Percentiles rank a stretch among this genome's conserved stretches.
phyloP scores from a whole-genome alignment of 169 alveolate species.

The Plasmodium vivax region DNA sequence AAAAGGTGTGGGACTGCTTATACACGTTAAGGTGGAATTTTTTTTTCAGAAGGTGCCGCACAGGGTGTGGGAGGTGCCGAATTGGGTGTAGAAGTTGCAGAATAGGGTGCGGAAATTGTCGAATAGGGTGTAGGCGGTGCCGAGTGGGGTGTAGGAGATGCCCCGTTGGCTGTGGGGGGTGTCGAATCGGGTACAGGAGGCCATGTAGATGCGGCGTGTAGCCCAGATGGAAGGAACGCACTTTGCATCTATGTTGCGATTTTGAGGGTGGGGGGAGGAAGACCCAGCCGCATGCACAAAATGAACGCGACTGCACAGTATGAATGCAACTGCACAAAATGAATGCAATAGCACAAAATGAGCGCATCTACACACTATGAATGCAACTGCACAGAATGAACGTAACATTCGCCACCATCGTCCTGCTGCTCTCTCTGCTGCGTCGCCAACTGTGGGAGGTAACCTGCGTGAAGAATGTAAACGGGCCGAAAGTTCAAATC shows the following conservation, averaged over 20 bases:
- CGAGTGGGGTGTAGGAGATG: slow-evolving; percentile 19
- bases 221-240: neutral
- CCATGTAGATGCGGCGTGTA: slow-evolving; percentile 5
- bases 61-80: slow-evolving; percentile 8
- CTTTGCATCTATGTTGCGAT: neutral
- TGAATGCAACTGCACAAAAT: neutral
- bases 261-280: neutral
- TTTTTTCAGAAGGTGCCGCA: slow-evolving; percentile 9
- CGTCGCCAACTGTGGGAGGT: neutral
- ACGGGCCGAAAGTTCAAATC: neutral
- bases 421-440: neutral
- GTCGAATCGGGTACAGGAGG: neutral
- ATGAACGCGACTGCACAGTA: neutral
- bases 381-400: no score
- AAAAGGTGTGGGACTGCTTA: neutral
- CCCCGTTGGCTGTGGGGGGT: slow-evolving; percentile 6
- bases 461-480: neutral
- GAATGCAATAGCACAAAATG: slow-evolving; percentile 1
- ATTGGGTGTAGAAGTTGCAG: slow-evolving; percentile 16
- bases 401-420: neutral
- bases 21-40: neutral
- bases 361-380: neutral
- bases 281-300: neutral
- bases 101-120: slow-evolving; percentile 12
- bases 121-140: slow-evolving; percentile 3